Percentiles rank a stretch among this genome's conserved stretches.
Conservation (phyloP, 768 basidiomycete species). For the Lactarius hatsudake region DNA sequence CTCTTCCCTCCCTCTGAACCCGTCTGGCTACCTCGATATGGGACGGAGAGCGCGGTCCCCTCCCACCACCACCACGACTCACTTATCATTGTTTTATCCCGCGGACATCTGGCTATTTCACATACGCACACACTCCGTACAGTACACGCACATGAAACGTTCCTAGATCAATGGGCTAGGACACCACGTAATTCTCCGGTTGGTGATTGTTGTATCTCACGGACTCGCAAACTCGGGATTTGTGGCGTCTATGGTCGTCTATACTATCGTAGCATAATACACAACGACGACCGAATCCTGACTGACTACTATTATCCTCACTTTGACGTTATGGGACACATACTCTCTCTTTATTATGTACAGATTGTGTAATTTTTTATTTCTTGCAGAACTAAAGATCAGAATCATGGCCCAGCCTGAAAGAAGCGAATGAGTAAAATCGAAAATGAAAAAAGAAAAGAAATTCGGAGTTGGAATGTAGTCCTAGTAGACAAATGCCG, state of each 20-base stretch:
- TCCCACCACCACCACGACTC: conserved; percentile 7
- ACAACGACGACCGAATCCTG: not conserved
- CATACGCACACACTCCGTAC: not conserved
- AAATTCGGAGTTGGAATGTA: conserved; percentile 21
- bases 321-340: not conserved
- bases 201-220: conserved; percentile 7
- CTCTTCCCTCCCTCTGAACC: not conserved
- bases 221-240: conserved; percentile 1
- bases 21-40: conserved; percentile 1
- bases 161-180: conserved; percentile 8
- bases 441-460: not conserved
- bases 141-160: conserved; percentile 1
- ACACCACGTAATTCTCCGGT: conserved; percentile 11
- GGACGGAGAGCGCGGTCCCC: conserved; percentile 2
- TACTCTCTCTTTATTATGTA: conserved; percentile 8
- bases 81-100: conserved; percentile 5
- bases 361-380: not conserved
- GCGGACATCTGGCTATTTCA: not conserved
- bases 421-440: not conserved
- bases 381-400: not conserved
- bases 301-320: conserved; percentile 1
- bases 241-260: conserved; percentile 13
- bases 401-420: not conserved
- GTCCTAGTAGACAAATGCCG: conserved; percentile 14
- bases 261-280: not conserved